Base-by-base conservation (phyloP, 257 asterid genomes). In the Catharanthus roseus region DNA sequence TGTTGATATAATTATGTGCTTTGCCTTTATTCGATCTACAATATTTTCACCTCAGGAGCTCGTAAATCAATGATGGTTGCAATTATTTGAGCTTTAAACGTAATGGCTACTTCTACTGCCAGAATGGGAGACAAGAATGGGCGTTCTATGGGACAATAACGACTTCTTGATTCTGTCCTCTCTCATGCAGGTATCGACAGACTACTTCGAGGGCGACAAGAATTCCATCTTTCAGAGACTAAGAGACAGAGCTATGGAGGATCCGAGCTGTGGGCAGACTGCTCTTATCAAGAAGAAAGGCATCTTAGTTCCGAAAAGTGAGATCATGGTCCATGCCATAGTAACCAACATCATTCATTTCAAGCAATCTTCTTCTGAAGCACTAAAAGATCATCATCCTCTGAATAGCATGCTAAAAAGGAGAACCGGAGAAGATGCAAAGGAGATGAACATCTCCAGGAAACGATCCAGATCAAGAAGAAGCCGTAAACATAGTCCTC, bases 241-340 rank as follows among this genome's bases (percentile, higher is more conserved):
- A n/a, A 85, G 81, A 77, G 80, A 75, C 55, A 80, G 67, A 69
- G 95, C 93, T 36, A 77, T 86, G 49, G 61, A 77, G 42, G 87
- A 86, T 69, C 83, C 91, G 33, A n/a, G 76, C 31, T 90, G 91
- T 45, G 97, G 98, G 68, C 98, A 90, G 81, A 85, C 83, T 44
- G 87, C 88, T 62, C 42, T 87, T 45, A 72, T 92, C 45, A 95
- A 90, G 86, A 85, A 78, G 70, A 77, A 80, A 68, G 63, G 77
- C 39, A 70, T 76, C 53, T 66, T 82, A 77, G 88, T 81, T 51
- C 95, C 96, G 58, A 87, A 85, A 83, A 83, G 86, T 42, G 95
- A 87, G 75, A 74, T 77, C 26, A 42, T 53, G 10, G 80, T 90
- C 69, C 84, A 92, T 78, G 96, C 95, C 71, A 79, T 88, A 11